Percentiles rank a stretch among this genome's conserved stretches.
phyloP scores from a whole-genome alignment of 129 eudicot species.

The Lactuca sativa region DNA sequence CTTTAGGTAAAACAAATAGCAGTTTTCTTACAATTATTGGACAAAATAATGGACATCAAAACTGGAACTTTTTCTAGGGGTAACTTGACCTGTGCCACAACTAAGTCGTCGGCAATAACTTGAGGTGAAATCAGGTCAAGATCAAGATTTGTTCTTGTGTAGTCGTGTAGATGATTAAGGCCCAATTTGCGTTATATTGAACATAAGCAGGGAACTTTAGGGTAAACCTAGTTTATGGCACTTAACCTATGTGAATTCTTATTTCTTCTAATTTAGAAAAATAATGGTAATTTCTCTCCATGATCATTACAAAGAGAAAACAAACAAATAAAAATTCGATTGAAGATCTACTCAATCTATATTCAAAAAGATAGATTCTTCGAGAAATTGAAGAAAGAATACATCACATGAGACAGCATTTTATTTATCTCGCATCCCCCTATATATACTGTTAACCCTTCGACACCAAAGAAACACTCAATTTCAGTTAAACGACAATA shows the following conservation, averaged over 20 bases:
- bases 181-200: neutral
- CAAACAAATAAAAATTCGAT: neutral
- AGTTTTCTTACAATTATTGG: neutral
- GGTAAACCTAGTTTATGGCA: conserved; percentile 1
- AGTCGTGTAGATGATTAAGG: neutral
- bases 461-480: neutral
- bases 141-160: conserved; percentile 9
- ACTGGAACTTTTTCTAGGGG: neutral
- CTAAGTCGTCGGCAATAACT: neutral
- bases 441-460: neutral
- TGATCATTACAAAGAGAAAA: neutral
- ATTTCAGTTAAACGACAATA: conserved; percentile 1
- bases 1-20: neutral
- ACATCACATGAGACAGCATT: conserved; percentile 3
- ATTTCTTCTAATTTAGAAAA: neutral
- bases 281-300: neutral
- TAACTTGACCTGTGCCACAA: too few species aligned
- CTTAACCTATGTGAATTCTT: neutral
- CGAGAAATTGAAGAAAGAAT: neutral
- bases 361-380: neutral
- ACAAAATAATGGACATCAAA: neutral
- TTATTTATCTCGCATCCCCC: neutral
- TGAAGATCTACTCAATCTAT: conserved; percentile 6
- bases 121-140: neutral
- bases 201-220: conserved; percentile 1